These are phyloP conservation scores for Penicillium salamii DNA, from an alignment of 495 filamentous ascomycete species.

Conservation along the genomic window DNA sequence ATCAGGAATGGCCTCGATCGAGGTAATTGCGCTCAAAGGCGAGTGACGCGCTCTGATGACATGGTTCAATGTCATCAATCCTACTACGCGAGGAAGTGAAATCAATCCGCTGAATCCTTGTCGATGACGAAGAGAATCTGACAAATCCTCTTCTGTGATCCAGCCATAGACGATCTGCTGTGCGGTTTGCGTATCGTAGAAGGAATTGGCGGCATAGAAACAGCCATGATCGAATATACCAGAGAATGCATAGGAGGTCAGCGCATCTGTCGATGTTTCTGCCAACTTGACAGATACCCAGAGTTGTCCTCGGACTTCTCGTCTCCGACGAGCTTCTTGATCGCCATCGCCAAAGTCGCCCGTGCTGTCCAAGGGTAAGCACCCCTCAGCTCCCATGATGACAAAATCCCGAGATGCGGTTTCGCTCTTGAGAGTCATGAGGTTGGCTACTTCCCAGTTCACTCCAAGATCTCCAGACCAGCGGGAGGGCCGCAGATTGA, in stretches of 20 bases:
- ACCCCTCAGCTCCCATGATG: conserved; percentile 51
- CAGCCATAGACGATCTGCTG: conserved; percentile 34
- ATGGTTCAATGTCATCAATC: conserved; percentile 23
- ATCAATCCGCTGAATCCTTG: conserved; percentile 42
- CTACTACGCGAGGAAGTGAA: conserved; percentile 31
- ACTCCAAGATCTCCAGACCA: conserved; percentile 51
- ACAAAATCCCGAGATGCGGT: conserved; percentile 41
- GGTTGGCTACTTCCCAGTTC: conserved; percentile 58
- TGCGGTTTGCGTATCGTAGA: conserved; percentile 32
- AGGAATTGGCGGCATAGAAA: conserved; percentile 38
- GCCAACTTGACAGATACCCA: conserved; percentile 34
- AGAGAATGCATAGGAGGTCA: conserved; percentile 25
- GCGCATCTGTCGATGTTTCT: background rate
- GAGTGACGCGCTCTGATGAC: conserved; percentile 32
- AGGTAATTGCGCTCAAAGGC: conserved; percentile 29
- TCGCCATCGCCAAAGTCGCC: background rate
- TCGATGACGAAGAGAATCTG: conserved; percentile 29
- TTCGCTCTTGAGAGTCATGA: conserved; percentile 40
- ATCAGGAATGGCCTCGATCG: conserved; percentile 24
- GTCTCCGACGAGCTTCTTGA: conserved; percentile 16
- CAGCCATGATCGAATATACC: conserved; percentile 40
- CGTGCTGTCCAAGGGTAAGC: conserved; percentile 10
- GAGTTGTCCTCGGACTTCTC: conserved; percentile 28
- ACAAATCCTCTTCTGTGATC: conserved; percentile 39
- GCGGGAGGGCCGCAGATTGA: conserved; percentile 42